Evolutionary conservation across 176 grass and related monocot species (phyloP), one percentile per base, ranked within the genome.

Genomic region (Avena eriantha): DNA sequence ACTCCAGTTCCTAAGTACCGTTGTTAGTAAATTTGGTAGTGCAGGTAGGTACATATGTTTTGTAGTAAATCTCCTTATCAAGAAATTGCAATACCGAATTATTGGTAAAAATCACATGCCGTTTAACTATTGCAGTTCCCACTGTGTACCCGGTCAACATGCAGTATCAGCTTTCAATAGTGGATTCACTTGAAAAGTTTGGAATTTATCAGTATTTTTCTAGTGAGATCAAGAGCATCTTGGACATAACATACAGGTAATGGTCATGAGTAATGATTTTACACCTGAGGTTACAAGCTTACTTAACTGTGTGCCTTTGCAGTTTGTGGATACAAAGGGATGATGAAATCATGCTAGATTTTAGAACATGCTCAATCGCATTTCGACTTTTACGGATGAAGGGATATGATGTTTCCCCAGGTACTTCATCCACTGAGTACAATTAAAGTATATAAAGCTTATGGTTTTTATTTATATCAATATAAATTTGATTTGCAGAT

Each of bases 301-400:
- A 85, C 78, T 4, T 39, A 91, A 29, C n/a, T 36, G 78, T 9
- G 19, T 15, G 18, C 15, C 7, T 34, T 85, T 95, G 50, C 87
- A 97, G 95, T 66, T 82, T 21, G 56, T 97, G 95, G 95, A 80
- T 97, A 76, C 74, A 90, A 66, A 84, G 68, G 78, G 87, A 92
- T 64, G 95, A 93, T 26, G 88, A 95, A 73, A 84, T 95, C 15
- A 76, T 49, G 76, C 70, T 78, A 60, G 91, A 93, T 46, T 71
- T 90, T 58, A 45, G 41, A 68, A 95, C 95, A 41, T 90, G 85
- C 69, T 87, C 87, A 21, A 88, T 97, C 80, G 91, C 93, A 39
- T 97, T 95, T 87, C 89, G 95, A n/a, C 63, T 91, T 80, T 59
- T 97, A 60, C 61, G 93, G 65, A 86, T 91, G 82, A 91, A 97